Percentiles rank a stretch among this genome's conserved stretches.
phyloP scores from a whole-genome alignment of 495 filamentous ascomycete genomes.

The Trichocladium uniseriatum region DNA sequence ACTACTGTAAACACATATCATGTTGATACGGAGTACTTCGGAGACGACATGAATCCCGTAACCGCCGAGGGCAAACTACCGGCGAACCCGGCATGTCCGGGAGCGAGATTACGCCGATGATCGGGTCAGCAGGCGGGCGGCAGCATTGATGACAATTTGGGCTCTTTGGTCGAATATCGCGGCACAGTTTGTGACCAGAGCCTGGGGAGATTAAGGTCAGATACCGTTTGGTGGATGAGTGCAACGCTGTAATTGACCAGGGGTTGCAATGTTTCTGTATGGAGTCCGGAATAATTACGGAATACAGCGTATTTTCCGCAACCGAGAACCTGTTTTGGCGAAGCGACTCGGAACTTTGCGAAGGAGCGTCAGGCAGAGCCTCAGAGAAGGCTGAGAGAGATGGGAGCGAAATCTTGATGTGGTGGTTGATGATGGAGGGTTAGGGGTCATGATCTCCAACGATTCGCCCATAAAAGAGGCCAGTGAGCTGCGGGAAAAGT shows the following conservation, averaged over 20 bases:
- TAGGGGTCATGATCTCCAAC: background rate
- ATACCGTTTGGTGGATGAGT: slow-evolving; percentile 2
- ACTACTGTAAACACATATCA: too few relatives aligned
- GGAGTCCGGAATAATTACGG: too few relatives aligned
- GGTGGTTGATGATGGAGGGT: background rate
- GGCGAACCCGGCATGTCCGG: background rate
- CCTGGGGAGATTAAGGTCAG: slow-evolving; percentile 17
- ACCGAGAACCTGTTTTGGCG: too few relatives aligned
- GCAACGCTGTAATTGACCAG: slow-evolving; percentile 19
- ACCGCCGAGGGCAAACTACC: too few relatives aligned
- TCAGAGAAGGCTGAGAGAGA: too few relatives aligned
- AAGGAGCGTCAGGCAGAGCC: too few relatives aligned
- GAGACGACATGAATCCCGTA: too few relatives aligned
- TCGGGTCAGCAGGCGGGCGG: slow-evolving; percentile 2
- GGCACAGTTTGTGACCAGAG: slow-evolving; percentile 6
- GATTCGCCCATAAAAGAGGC: slow-evolving; percentile 15
- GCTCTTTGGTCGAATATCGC: background rate
- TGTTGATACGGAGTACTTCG: too few relatives aligned
- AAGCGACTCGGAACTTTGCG: too few relatives aligned
- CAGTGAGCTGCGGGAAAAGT: slow-evolving; percentile 7
- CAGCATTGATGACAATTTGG: slow-evolving; percentile 12
- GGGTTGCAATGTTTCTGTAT: slow-evolving; percentile 8
- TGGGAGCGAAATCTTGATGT: too few relatives aligned
- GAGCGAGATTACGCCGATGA: slow-evolving; percentile 17
- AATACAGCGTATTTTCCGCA: too few relatives aligned